Evolutionary conservation across 1,284 basidiomycete species (phyloP).

Genomic region (Marasmius sp.): DNA sequence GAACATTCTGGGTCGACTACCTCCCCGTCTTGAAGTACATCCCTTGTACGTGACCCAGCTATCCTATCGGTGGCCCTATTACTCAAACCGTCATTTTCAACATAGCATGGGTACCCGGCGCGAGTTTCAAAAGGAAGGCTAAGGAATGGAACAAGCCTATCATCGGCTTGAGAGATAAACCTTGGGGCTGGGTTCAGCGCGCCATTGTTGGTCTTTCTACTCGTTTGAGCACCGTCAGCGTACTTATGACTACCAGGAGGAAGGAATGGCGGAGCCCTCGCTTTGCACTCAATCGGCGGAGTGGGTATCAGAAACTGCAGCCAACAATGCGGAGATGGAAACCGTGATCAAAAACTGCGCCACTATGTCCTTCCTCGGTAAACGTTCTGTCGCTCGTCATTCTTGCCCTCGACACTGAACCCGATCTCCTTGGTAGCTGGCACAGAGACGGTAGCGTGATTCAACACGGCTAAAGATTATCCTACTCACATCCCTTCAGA

Average conservation of each 20-base stretch:
- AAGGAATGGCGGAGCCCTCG: neutral
- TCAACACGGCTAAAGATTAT: neutral
- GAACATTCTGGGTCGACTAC: neutral
- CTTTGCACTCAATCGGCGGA: neutral
- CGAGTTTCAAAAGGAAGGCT: neutral
- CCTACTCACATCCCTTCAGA: slow-evolving; percentile 11
- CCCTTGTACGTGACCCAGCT: neutral
- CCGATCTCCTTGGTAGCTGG: slow-evolving; percentile 11
- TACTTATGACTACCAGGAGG: neutral
- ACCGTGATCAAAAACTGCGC: neutral
- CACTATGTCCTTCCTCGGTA: neutral
- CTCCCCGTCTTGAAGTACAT: neutral
- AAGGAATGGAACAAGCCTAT: neutral
- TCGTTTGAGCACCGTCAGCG: neutral
- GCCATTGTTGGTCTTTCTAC: neutral
- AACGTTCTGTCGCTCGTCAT: neutral
- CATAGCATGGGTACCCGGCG: neutral
- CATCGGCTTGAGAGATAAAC: neutral
- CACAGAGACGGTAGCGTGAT: slow-evolving; percentile 6
- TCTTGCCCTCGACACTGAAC: neutral
- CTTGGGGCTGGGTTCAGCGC: neutral
- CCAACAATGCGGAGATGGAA: neutral
- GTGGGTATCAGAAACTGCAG: neutral
- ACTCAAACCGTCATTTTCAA: neutral
- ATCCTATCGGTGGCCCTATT: neutral